Base-by-base conservation (phyloP, 768 basidiomycete species). In the Phanerochaete carnosa region DNA sequence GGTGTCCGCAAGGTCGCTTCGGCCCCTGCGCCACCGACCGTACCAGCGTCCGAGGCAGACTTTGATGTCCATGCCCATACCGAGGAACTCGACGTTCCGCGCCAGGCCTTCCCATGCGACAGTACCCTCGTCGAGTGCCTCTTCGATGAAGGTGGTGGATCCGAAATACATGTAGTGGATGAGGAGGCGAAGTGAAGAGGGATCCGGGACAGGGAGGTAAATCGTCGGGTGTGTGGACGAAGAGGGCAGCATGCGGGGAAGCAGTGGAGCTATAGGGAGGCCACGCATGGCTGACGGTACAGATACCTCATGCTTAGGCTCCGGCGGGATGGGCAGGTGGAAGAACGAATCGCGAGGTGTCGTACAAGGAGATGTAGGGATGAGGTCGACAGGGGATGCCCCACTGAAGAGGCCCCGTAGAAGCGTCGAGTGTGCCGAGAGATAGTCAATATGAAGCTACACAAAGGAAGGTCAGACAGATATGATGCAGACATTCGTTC, bases 31-130 rank as follows among this genome's bases (percentile, higher is more conserved):
- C 88, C 88, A 89, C 28, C 79, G 76, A 56, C 81, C 76, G 72
- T 89, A 92, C 88, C 90, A 95, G 59, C 77, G 79, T 0, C 88
- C 85, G 51, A 94, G 77, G 68, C 90, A 90, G 16, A 86, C 73
- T 70, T 92, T 94, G 72, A 95, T 85, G 46, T 90, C 87, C 19
- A 84, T 75, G 55, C 84, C 79, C 62, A 95, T 80, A 22, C 86
- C 88, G 52, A 96, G 86, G 69, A 92, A 95, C 70, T 95, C 93
- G 69, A 89, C 92, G 71, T 95, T 96, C 61, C 89, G 85, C 22
- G 91, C 91, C 62, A 95, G 78, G 29, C 91, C 92, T 66, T 94
- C 90, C 94, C 93, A 95, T 50, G 84, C 83, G 47, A 93, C 80
- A 55, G 78, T 72, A 22, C 88, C 86, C 22, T 78, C 74, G 62